Evolutionary conservation across 306 rosid genomes (phyloP).

Genomic region (Sechiopsis laciniata): DNA sequence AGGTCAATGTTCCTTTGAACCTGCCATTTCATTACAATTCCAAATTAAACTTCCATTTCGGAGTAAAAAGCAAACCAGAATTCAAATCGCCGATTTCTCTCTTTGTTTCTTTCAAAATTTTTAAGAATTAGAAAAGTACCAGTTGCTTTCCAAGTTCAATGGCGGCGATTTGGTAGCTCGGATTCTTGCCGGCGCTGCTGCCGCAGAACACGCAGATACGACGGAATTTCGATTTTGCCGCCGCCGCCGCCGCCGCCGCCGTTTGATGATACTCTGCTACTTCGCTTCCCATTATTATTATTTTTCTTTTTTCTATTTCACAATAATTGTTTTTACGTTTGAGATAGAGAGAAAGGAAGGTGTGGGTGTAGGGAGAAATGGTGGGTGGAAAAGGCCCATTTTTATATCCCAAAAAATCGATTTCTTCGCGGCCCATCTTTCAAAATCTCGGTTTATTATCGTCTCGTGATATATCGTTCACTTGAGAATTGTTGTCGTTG

Average conservation of each 20-base stretch:
- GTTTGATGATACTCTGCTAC: slow-evolving; percentile 24
- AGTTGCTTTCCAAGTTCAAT: slow-evolving; percentile 69
- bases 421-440: not conserved
- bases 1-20: slow-evolving; percentile 87
- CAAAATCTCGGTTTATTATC: slow-evolving; percentile 24
- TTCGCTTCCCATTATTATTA: slow-evolving; percentile 30
- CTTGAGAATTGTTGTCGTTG: not conserved
- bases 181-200: slow-evolving; percentile 78
- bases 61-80: too few species aligned
- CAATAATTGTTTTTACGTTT: not conserved
- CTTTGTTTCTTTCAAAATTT: not conserved
- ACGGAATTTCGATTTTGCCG: slow-evolving; percentile 47
- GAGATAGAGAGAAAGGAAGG: slow-evolving; percentile 21
- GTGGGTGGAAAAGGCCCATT: slow-evolving; percentile 28
- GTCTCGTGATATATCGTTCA: slow-evolving; percentile 18
- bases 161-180: slow-evolving; percentile 74
- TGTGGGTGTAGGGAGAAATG: slow-evolving; percentile 29
- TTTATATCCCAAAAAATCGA: slow-evolving; percentile 25
- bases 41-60: slow-evolving; percentile 13
- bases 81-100: not conserved
- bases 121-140: slow-evolving; percentile 31
- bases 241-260: not conserved
- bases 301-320: not conserved
- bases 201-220: slow-evolving; percentile 93
- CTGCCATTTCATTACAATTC: slow-evolving; percentile 40